Evolutionary conservation across 768 basidiomycete species (phyloP).

Genomic region (Paxillus rubicundulus): DNA sequence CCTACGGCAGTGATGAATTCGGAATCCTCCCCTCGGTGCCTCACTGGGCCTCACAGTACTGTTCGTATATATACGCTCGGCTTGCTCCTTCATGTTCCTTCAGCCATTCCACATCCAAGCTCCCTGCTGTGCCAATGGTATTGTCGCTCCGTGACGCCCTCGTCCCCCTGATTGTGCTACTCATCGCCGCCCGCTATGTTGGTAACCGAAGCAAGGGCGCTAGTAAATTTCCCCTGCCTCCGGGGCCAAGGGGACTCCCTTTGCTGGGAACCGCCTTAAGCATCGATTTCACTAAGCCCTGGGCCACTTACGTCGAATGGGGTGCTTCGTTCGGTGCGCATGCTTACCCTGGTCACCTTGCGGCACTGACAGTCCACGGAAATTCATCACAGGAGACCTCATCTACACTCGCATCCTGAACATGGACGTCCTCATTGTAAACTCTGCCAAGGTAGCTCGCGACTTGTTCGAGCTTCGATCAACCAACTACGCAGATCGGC

Average conservation of each 20-base stretch:
- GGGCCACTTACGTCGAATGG: slow-evolving; percentile 35
- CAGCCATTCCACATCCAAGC: not conserved
- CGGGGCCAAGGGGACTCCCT: slow-evolving; percentile 50
- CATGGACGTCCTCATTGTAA: slow-evolving; percentile 27
- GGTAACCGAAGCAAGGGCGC: not conserved
- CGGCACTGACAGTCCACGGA: not conserved
- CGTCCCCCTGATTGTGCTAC: slow-evolving; percentile 7
- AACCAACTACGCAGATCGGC: slow-evolving; percentile 34
- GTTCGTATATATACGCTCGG: not conserved
- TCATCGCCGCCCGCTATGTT: slow-evolving; percentile 8
- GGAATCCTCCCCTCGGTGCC: too few relatives aligned
- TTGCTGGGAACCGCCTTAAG: slow-evolving; percentile 26
- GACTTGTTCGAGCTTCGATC: slow-evolving; percentile 32
- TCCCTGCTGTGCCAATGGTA: not conserved
- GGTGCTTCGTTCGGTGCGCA: slow-evolving; percentile 22
- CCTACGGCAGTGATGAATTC: too few relatives aligned
- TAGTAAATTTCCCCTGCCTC: slow-evolving; percentile 35
- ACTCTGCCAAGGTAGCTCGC: slow-evolving; percentile 23
- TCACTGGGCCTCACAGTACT: too few relatives aligned
- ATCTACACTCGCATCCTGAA: slow-evolving; percentile 20
- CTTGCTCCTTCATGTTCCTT: not conserved
- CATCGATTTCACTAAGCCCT: slow-evolving; percentile 28
- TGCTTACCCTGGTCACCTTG: not conserved
- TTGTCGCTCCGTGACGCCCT: not conserved
- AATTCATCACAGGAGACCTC: slow-evolving; percentile 18